Percentiles rank a stretch among this genome's conserved stretches.
phyloP scores from a whole-genome alignment of 2,329 filamentous ascomycete species.

The Fusarium buharicum region DNA sequence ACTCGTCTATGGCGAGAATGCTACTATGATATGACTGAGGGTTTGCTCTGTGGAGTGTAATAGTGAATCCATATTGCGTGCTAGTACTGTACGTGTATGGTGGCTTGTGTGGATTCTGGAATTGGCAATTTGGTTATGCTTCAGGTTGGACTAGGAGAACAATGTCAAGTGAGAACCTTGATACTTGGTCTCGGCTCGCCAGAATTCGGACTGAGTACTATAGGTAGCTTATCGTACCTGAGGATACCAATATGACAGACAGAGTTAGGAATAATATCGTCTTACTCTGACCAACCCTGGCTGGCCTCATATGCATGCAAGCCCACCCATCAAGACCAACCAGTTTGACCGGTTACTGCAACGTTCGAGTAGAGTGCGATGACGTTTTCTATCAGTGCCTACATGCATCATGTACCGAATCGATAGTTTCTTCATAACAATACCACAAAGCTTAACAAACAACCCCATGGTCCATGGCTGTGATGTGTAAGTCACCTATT shows the following conservation, averaged over 20 bases:
- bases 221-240: background rate
- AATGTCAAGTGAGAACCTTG: too few relatives aligned
- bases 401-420: constrained; percentile 28
- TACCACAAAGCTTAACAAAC: constrained; percentile 11
- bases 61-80: background rate
- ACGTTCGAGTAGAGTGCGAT: constrained; percentile 12
- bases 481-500: constrained; percentile 41
- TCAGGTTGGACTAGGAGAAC: background rate
- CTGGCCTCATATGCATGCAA: constrained; percentile 25
- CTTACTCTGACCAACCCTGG: constrained; percentile 14
- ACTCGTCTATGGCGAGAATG: constrained; percentile 25
- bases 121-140: background rate
- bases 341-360: constrained; percentile 6
- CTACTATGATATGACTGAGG: constrained; percentile 28
- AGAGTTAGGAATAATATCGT: too few relatives aligned
- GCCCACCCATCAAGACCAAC: constrained; percentile 1
- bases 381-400: constrained; percentile 18
- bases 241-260: too few relatives aligned
- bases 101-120: background rate
- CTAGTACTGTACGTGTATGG: background rate
- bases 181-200: background rate
- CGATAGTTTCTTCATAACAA: constrained; percentile 15
- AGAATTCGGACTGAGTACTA: background rate
- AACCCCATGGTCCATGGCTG: constrained; percentile 8
- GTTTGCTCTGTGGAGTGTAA: background rate